phyloP scores from a whole-genome alignment of 1,284 basidiomycete genomes.

The Cryptococcus amylolentus region DNA sequence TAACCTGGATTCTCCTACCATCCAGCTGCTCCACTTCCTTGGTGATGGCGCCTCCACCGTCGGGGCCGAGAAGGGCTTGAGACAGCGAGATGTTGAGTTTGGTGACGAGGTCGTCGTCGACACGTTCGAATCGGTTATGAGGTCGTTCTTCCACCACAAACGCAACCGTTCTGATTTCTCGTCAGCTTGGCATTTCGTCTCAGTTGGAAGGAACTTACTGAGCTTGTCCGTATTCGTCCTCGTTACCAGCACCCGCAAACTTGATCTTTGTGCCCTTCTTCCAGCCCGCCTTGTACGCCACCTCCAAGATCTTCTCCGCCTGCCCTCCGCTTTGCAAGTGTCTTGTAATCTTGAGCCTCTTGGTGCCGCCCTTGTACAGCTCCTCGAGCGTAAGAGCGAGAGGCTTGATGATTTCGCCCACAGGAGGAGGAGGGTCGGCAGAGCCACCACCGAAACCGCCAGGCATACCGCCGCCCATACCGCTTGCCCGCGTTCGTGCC shows the following conservation, averaged over 20 bases:
- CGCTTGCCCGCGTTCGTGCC: slow-evolving; percentile 6
- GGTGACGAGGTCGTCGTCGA: slow-evolving; percentile 73
- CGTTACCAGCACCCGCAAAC: slow-evolving; percentile 82
- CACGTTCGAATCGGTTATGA: slow-evolving; percentile 67
- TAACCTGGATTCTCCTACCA: slow-evolving; percentile 67
- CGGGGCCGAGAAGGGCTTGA: slow-evolving; percentile 66
- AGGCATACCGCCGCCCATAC: slow-evolving; percentile 56
- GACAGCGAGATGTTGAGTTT: slow-evolving; percentile 68
- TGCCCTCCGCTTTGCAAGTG: slow-evolving; percentile 65
- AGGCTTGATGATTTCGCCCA: slow-evolving; percentile 72
- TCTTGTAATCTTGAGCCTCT: slow-evolving; percentile 84
- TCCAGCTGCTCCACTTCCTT: slow-evolving; percentile 66
- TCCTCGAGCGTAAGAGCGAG: slow-evolving; percentile 86
- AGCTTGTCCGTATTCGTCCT: slow-evolving; percentile 65
- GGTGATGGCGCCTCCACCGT: slow-evolving; percentile 51
- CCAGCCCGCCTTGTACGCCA: slow-evolving; percentile 71
- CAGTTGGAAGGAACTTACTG: slow-evolving; percentile 55
- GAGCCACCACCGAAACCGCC: slow-evolving; percentile 47
- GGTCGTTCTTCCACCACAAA: slow-evolving; percentile 91
- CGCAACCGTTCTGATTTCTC: slow-evolving; percentile 55
- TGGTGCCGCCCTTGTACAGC: slow-evolving; percentile 81
- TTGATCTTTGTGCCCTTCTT: slow-evolving; percentile 81
- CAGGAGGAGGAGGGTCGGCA: slow-evolving; percentile 48
- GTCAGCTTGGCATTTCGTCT: background rate
- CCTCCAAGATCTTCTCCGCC: slow-evolving; percentile 88